Percentiles rank a stretch among this genome's conserved stretches.
Conservation (phyloP, 2,329 filamentous ascomycete species). For the Truncatella angustata region DNA sequence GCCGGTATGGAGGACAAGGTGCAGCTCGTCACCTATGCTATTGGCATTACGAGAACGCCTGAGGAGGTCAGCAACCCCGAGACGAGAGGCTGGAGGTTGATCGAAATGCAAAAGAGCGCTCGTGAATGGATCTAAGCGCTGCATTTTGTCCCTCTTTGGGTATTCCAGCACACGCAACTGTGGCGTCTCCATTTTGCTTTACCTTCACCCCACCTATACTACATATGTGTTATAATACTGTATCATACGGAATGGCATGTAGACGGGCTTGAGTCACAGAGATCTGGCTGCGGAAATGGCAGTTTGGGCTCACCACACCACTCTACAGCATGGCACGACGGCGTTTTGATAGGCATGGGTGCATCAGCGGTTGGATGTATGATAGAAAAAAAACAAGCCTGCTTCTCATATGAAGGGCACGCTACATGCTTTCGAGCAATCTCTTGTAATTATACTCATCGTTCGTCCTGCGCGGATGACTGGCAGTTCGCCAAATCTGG, state of each 20-base stretch:
- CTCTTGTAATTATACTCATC: not conserved
- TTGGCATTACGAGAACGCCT: slow-evolving; percentile 88
- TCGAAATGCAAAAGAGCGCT: slow-evolving; percentile 97
- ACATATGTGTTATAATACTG: slow-evolving; percentile 26
- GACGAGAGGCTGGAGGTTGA: slow-evolving; percentile 93
- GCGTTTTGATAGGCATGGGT: slow-evolving; percentile 21
- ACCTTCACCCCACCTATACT: slow-evolving; percentile 1
- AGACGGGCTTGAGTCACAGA: slow-evolving; percentile 10
- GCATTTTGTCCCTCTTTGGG: too few species aligned
- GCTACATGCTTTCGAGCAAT: too few species aligned
- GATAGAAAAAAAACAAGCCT: slow-evolving; percentile 22
- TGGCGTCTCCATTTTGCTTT: too few species aligned
- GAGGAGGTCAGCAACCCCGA: slow-evolving; percentile 97
- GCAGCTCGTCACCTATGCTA: slow-evolving; percentile 96
- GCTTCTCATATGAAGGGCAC: not conserved
- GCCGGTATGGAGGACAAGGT: slow-evolving; percentile 99
- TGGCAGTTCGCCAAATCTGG: too few species aligned
- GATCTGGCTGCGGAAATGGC: not conserved
- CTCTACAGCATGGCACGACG: slow-evolving; percentile 24
- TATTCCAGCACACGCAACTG: too few species aligned
- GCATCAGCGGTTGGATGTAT: slow-evolving; percentile 20
- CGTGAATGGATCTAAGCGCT: slow-evolving; percentile 69
- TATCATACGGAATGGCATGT: slow-evolving; percentile 22
- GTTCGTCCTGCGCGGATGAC: too few species aligned
- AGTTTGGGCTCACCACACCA: slow-evolving; percentile 23